Base-by-base conservation (phyloP, 2,329 filamentous ascomycete genomes). In the Arthroderma sp. region DNA sequence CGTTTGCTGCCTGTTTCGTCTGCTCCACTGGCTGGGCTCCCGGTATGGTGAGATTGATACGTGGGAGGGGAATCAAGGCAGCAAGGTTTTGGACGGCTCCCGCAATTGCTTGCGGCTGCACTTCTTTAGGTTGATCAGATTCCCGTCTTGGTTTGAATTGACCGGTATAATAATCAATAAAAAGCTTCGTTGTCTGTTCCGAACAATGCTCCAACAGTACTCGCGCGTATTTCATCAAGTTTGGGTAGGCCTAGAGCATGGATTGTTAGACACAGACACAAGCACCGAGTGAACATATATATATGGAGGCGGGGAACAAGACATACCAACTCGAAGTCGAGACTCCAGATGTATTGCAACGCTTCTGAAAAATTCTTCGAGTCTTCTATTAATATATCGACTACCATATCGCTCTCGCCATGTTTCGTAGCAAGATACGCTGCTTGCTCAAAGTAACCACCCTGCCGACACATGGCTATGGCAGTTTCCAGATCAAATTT, bases 401-500 rank as follows among this genome's bases (percentile, higher is more conserved):
- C 85, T 1, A 98, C 91, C 48, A 96, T 70, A 47, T 94, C 87
- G 51, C 86, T 86, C 61, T 98, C 91, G 4, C 86, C 83, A 57
- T 98, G 88, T 62, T 95, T 89, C 47, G 87, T 85, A 5, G 93
- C 91, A 33, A 98, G 73, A 56, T 94, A 98, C 3, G 89, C 91
- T 9, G 91, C 91, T 68, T 98, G 93, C 48, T 96, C 88, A 56
- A 82, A 94, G 63, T 98, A 98, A 1, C 91, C 89, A 7, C 89
- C 91, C 66, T 98, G 91, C 29, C 93, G 78, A 58, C 91, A 98
- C 87, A 98, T 95, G 1, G 83, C 79, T 51, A 98, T 98, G 9
- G 91, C 91, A 1, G 91, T 98, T 53, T 98, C 91, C 2, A 96
- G 72, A 60, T 98, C 91, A 57, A 98, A 98, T 57, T 93, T 95